Base-by-base conservation (phyloP, 2,329 filamentous ascomycete species). In the Botrytis pseudocinerea region DNA sequence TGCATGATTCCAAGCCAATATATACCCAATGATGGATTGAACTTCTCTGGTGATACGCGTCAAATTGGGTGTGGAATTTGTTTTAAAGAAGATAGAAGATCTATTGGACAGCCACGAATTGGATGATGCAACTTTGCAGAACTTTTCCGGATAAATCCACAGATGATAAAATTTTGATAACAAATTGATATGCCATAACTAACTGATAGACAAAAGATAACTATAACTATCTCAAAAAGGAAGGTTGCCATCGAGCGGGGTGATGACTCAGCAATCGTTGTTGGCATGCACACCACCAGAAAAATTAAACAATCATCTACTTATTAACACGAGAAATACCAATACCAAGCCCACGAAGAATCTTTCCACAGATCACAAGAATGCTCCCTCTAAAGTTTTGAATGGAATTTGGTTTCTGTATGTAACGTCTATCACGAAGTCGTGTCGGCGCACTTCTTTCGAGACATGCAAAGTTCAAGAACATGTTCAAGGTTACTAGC, bases 201-300 rank as follows among this genome's bases (percentile, higher is more conserved):
- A 32, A 32, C 32, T 32, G n/a, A 57, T 57, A 57, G n/a, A 57
- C 51, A 18, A 16, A 57, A 18, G 28, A 18, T 32, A 32, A 32
- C 32, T 32, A 14, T 18, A 32, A 10, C 57, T 35, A 32, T 22
- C 57, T 35, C 20, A 32, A 60, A 60, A 60, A 60, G 32, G 57
- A 60, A 60, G 57, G 57, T 60, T 12, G 25, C 12, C 25, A n/a
- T n/a, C 35, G 28, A 25, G 32, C 28, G 32, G 20, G 59, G 5
- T 18, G n/a, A 46, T 64, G 62, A 64, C n/a, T 64, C 62, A 46
- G 62, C 62, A 64, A 14, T 14, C 25, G 8, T 32, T 64, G 61
- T 46, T 44, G 16, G 38, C n/a, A 44, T 57, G 18, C 42, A 44
- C 9, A 44, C 16, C 42, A 44, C 12, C 16, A 2, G 38, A 38